A percentile compares a stretch with the other conserved stretches of the same genome.
These are phyloP conservation scores for Arabis hirsuta DNA, from an alignment of 345 rosid species.

Conservation along the genomic window DNA sequence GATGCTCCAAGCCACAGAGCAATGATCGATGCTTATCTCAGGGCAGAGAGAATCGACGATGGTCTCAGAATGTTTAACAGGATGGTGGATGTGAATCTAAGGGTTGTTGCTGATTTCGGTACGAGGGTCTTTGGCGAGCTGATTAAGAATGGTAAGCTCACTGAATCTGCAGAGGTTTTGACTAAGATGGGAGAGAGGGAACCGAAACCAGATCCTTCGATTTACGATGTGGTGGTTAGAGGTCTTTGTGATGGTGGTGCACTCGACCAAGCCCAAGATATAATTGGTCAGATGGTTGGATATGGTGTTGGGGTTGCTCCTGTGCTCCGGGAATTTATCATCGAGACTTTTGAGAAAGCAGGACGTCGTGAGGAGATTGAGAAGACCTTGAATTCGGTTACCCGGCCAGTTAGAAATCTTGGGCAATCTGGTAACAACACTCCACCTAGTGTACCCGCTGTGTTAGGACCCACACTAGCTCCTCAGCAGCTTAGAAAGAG, in stretches of 20 bases:
- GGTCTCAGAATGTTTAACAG: slow-evolving; percentile 60
- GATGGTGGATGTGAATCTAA: slow-evolving; percentile 78
- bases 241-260: slow-evolving; percentile 76
- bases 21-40: slow-evolving; percentile 75
- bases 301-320: slow-evolving; percentile 70
- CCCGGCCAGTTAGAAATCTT: slow-evolving; percentile 47
- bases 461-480: slow-evolving; percentile 30
- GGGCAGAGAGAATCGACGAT: slow-evolving; percentile 71
- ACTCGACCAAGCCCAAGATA: slow-evolving; percentile 57
- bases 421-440: slow-evolving; percentile 34
- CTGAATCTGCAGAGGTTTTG: slow-evolving; percentile 69
- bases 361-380: slow-evolving; percentile 73
- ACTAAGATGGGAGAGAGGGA: slow-evolving; percentile 89
- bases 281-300: slow-evolving; percentile 71
- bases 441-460: slow-evolving; percentile 29
- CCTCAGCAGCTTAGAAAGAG: slow-evolving; percentile 37
- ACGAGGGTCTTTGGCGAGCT: slow-evolving; percentile 68
- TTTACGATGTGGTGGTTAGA: slow-evolving; percentile 83
- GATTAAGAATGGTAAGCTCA: slow-evolving; percentile 71
- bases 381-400: slow-evolving; percentile 56
- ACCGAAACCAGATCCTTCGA: slow-evolving; percentile 83
- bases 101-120: slow-evolving; percentile 92
- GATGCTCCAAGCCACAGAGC: slow-evolving; percentile 78
- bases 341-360: slow-evolving; percentile 55
- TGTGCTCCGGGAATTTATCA: slow-evolving; percentile 55